A percentile compares a stretch with the other conserved stretches of the same genome.
phyloP scores from a whole-genome alignment of 140 eudicot genomes.

The Oenanthe javanica region DNA sequence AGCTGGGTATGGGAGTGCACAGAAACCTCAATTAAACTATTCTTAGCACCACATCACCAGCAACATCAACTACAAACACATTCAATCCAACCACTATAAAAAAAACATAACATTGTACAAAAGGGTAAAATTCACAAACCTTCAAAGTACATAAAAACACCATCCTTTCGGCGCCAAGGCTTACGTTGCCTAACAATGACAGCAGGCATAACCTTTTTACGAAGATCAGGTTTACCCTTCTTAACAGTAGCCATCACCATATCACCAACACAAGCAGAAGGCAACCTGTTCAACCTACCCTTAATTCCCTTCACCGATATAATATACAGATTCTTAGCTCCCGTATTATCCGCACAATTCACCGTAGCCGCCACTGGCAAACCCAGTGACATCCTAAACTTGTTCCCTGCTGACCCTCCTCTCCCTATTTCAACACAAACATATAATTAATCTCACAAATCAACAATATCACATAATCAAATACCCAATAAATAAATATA shows the following conservation, averaged over 20 bases:
- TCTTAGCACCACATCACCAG: constrained; percentile 35
- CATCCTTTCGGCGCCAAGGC: constrained; percentile 74
- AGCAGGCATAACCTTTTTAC: constrained; percentile 11
- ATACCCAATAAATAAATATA: neutral
- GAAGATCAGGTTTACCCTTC: constrained; percentile 58
- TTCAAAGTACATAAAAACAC: constrained; percentile 9
- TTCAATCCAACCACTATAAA: neutral
- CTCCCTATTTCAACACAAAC: neutral
- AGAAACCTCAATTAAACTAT: constrained; percentile 12
- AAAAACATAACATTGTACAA: neutral
- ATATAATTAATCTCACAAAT: neutral
- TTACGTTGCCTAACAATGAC: constrained; percentile 54
- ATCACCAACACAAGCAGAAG: constrained; percentile 40
- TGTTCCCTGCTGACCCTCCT: constrained; percentile 25
- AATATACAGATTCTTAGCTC: constrained; percentile 63
- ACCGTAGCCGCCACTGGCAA: constrained; percentile 80
- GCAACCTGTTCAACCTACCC: constrained; percentile 9
- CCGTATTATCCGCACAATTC: constrained; percentile 68
- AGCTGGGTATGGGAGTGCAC: constrained; percentile 41
- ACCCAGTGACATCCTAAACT: constrained; percentile 76
- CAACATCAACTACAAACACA: neutral
- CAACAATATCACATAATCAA: neutral
- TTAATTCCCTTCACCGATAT: constrained; percentile 48
- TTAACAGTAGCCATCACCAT: constrained; percentile 77
- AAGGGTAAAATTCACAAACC: neutral